Percentiles rank a stretch among this genome's conserved stretches.
phyloP scores from a whole-genome alignment of 2,329 filamentous ascomycete species.

The Colletotrichum coccodes region DNA sequence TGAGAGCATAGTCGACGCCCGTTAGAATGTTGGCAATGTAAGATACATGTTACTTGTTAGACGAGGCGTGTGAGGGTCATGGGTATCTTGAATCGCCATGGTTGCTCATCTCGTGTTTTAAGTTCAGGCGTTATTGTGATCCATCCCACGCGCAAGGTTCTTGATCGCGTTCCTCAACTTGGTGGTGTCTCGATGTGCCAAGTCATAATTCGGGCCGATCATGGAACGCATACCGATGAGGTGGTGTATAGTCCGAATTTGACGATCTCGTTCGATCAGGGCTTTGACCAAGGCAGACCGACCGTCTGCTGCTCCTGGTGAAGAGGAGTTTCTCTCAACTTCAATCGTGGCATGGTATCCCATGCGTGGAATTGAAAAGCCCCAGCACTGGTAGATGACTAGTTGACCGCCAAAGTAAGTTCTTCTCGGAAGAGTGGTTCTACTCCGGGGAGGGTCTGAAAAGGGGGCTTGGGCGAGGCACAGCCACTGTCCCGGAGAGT shows the following conservation, averaged over 20 bases:
- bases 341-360: neutral
- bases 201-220: neutral
- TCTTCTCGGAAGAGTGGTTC: neutral
- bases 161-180: neutral
- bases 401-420: neutral
- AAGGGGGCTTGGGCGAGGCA: conserved; percentile 1
- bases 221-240: no score
- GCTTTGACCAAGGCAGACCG: neutral
- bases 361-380: neutral
- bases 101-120: neutral
- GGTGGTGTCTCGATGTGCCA: neutral
- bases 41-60: neutral
- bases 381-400: neutral
- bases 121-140: neutral
- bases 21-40: neutral
- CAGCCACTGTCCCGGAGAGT: conserved; percentile 5
- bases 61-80: neutral
- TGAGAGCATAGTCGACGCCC: no score
- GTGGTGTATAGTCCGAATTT: no score
- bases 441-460: neutral
- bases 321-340: neutral
- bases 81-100: neutral
- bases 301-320: neutral
- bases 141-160: neutral
- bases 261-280: neutral